Percentiles rank a stretch among this genome's conserved stretches.
phyloP scores from a whole-genome alignment of 441 rosid species.

The Syzygium malaccense region DNA sequence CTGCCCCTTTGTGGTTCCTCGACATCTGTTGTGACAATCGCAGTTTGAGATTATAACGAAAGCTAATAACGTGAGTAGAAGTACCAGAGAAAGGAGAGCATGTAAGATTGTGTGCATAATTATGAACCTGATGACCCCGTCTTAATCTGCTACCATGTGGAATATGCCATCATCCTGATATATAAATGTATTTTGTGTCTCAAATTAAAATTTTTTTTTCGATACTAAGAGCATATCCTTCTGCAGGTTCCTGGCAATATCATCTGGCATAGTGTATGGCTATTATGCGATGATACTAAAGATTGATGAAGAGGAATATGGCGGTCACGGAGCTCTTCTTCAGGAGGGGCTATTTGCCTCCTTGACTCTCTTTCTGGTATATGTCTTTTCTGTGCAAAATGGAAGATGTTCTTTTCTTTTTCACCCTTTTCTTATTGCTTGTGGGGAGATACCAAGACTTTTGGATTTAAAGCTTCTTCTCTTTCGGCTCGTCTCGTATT shows the following conservation, averaged over 20 bases:
- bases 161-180: neutral
- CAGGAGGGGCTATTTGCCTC: slow-evolving; percentile 94
- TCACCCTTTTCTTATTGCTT: neutral
- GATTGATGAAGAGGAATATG: slow-evolving; percentile 84
- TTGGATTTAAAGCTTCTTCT: neutral
- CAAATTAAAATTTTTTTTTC: neutral
- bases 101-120: neutral
- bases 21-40: neutral
- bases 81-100: neutral
- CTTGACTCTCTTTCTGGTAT: slow-evolving; percentile 71
- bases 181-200: neutral
- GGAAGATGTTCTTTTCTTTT: neutral
- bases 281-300: slow-evolving; percentile 75
- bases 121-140: neutral
- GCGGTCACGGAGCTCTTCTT: slow-evolving; percentile 89
- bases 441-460: neutral
- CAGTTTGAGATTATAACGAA: neutral
- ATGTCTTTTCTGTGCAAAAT: neutral
- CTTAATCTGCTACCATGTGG: neutral
- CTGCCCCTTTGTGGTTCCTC: neutral
- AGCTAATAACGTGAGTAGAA: neutral
- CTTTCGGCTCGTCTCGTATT: neutral
- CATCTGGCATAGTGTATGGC: slow-evolving; percentile 71
- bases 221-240: neutral
- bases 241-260: slow-evolving; percentile 66